phyloP scores from a whole-genome alignment of 2,329 filamentous ascomycete genomes.

The Thelonectria olida region DNA sequence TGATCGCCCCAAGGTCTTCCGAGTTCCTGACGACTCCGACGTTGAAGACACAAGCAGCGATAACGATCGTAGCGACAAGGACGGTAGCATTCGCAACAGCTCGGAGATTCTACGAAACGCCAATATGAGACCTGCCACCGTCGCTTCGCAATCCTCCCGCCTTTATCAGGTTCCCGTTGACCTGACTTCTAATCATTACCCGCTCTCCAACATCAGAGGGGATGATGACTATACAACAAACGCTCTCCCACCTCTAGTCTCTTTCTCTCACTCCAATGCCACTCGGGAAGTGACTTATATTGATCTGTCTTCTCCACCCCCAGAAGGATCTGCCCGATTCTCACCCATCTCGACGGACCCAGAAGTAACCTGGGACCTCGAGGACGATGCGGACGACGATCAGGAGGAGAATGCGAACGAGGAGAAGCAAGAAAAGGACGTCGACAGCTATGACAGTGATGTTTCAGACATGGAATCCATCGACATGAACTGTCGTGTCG shows the following conservation, averaged over 20 bases:
- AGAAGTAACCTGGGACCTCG: not conserved
- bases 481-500: not conserved
- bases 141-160: constrained; percentile 12
- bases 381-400: not conserved
- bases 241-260: not conserved
- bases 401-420: not conserved
- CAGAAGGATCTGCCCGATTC: constrained; percentile 10
- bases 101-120: constrained; percentile 39
- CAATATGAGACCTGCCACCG: constrained; percentile 39
- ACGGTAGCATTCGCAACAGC: constrained; percentile 38
- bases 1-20: constrained; percentile 46
- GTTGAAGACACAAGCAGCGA: constrained; percentile 41
- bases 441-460: no score
- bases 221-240: constrained; percentile 15
- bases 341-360: not conserved
- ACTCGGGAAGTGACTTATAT: constrained; percentile 1
- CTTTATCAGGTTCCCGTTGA: no score
- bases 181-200: constrained; percentile 31
- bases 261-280: not conserved
- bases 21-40: constrained; percentile 55
- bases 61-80: constrained; percentile 41
- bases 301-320: constrained; percentile 10
- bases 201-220: constrained; percentile 22
- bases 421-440: no score
- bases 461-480: not conserved